These are phyloP conservation scores for Pyricularia sp. DNA, from an alignment of 2,329 filamentous ascomycete species.

Conservation along the genomic window DNA sequence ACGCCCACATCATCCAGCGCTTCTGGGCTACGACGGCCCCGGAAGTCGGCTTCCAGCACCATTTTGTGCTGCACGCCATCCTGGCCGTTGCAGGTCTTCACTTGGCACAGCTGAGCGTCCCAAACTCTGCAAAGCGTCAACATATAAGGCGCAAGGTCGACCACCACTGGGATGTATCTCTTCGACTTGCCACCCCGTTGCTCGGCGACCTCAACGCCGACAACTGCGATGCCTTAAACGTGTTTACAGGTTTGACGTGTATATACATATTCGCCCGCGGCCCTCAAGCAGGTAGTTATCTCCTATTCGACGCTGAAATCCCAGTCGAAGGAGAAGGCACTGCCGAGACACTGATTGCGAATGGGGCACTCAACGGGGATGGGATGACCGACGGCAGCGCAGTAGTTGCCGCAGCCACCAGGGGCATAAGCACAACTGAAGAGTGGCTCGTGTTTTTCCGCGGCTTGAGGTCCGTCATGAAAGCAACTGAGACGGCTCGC, in stretches of 20 bases:
- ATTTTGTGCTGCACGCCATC: slow-evolving; percentile 37
- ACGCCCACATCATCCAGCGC: slow-evolving; percentile 27
- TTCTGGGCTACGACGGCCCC: slow-evolving; percentile 39
- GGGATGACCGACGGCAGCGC: background rate
- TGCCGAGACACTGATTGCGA: background rate
- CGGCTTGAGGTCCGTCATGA: slow-evolving; percentile 5
- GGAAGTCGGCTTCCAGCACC: slow-evolving; percentile 32
- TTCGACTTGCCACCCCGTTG: slow-evolving; percentile 10
- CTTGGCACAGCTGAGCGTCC: slow-evolving; percentile 25
- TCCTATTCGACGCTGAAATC: slow-evolving; percentile 16
- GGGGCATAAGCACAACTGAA: background rate
- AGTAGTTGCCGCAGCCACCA: background rate
- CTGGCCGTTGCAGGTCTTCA: slow-evolving; percentile 40
- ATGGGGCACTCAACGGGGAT: background rate
- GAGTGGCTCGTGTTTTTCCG: slow-evolving; percentile 6
- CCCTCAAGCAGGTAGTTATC: slow-evolving; percentile 17
- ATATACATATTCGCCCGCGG: slow-evolving; percentile 22
- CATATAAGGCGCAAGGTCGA: slow-evolving; percentile 3
- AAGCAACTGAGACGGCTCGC: slow-evolving; percentile 1
- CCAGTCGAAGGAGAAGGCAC: background rate
- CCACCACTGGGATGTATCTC: slow-evolving; percentile 3
- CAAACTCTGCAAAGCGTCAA: background rate
- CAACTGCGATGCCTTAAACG: slow-evolving; percentile 15
- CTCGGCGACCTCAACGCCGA: slow-evolving; percentile 11
- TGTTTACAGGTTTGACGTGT: slow-evolving; percentile 22